Base-by-base conservation (phyloP, 306 rosid genomes). In the Styphnolobium japonicum region DNA sequence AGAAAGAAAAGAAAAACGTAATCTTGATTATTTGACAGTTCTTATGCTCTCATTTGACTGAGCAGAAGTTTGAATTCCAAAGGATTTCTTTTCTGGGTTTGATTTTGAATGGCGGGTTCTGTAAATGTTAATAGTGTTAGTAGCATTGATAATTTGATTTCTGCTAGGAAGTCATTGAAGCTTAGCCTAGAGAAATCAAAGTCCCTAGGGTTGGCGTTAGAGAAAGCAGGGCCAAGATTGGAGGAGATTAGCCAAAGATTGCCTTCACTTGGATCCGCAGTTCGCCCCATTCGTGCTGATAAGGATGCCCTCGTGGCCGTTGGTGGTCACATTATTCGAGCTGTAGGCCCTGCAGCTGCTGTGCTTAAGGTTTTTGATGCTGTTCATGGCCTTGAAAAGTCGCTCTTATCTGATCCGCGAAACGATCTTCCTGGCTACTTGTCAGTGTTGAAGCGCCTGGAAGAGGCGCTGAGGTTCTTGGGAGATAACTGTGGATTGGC, bases 291-390 rank as follows among this genome's bases (percentile, higher is more conserved):
- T 85, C 92, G 94, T 0, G 98, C 97, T 4, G 91, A 93, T 22
- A 84, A 85, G 84, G 98, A 96, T 8, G 99, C 99, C 23, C 98
- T 96, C 15, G 89, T 46, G 7, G 93, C 97, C 0, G 99, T 91
- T 33, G 99, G 97, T 14, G 99, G 99, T 10, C 99, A 96, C 56
- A 96, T 96, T 40, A 93, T 93, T 74, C 92, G 99, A 0, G 99
- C 99, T 0, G 99, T 96, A 18, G 96, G 98, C 23, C 99, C 98
- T 1, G 98, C 99, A 0, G 99, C 98, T 1, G 98, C 99, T 0
- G 99, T 96, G 85, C 93, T 96, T 12, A 96, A 91, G 91, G 99
- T 96, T 75, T 96, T 96, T 2, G 99, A 96, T 75, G 99, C 99
- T 0, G 97, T 93, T 74, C 99, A 93, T 56, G 99, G 99, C n/a